These are phyloP conservation scores for Xylaria castorea DNA, from an alignment of 495 filamentous ascomycete species.

Conservation along the genomic window DNA sequence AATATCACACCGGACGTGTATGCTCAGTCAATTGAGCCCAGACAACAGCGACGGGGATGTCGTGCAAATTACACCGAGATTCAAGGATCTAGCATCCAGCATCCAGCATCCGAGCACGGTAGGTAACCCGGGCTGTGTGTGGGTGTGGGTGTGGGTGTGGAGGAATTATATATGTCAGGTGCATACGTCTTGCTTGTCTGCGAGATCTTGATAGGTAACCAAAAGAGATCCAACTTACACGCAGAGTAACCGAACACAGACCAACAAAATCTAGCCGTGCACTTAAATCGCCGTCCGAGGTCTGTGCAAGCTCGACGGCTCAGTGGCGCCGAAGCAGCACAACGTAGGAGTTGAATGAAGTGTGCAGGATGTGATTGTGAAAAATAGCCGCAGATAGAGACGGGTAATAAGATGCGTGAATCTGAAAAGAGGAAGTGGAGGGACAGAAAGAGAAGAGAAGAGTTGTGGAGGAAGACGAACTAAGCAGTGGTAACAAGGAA, in stretches of 20 bases:
- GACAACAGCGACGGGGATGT: constrained; percentile 10
- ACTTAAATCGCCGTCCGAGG: background rate
- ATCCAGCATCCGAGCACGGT: constrained; percentile 23
- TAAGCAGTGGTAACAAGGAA: constrained; percentile 21
- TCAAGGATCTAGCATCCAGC: constrained; percentile 26
- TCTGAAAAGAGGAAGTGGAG: background rate
- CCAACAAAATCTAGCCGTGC: background rate
- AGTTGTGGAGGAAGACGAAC: constrained; percentile 8
- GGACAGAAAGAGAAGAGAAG: background rate
- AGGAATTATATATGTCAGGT: constrained; percentile 25
- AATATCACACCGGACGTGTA: constrained; percentile 16
- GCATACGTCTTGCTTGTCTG: constrained; percentile 20
- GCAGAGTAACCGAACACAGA: constrained; percentile 22
- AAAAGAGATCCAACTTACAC: background rate
- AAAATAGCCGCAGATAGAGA: background rate
- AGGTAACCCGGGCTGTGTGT: constrained; percentile 17
- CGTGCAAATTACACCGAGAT: constrained; percentile 25
- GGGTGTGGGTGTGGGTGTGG: constrained; percentile 15
- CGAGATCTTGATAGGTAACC: constrained; percentile 11
- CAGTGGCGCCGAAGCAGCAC: constrained; percentile 8
- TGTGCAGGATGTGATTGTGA: background rate
- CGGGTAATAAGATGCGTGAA: background rate
- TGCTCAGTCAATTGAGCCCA: constrained; percentile 6
- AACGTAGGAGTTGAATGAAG: background rate
- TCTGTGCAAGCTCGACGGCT: constrained; percentile 18